These are phyloP conservation scores for Bonnemaisonia californica DNA, from an alignment of 31 red algal genomes.

Conservation along the genomic window DNA sequence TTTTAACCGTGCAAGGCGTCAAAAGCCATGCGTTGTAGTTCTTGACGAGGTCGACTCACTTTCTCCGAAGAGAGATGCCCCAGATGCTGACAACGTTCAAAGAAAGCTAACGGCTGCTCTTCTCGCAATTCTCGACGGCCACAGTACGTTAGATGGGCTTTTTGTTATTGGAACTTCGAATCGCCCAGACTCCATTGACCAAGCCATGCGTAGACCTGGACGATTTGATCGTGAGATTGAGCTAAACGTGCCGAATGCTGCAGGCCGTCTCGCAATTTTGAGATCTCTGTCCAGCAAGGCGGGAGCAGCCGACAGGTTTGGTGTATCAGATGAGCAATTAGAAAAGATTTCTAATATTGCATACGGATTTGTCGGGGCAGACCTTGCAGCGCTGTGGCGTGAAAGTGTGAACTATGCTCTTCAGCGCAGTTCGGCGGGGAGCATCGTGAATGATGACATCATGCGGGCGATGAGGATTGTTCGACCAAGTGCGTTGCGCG, in stretches of 20 bases:
- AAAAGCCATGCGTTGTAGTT: slow-evolving; percentile 74
- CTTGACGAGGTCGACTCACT: slow-evolving; percentile 95
- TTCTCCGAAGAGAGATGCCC: slow-evolving; percentile 60
- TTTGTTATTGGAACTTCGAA: slow-evolving; percentile 76
- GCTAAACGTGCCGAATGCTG: slow-evolving; percentile 47
- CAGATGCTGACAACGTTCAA: slow-evolving; percentile 63
- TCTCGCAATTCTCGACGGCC: slow-evolving; percentile 39
- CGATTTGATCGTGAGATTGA: slow-evolving; percentile 85
- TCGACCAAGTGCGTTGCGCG: slow-evolving; percentile 65
- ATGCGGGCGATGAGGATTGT: slow-evolving; percentile 31
- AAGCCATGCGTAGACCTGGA: slow-evolving; percentile 80
- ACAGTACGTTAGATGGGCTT: slow-evolving; percentile 9
- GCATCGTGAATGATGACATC: slow-evolving; percentile 30
- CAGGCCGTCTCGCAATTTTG: slow-evolving; percentile 57
- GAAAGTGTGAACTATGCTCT: slow-evolving; percentile 40
- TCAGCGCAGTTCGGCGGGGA: neutral
- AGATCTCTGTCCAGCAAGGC: slow-evolving; percentile 33
- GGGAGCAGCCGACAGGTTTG: neutral
- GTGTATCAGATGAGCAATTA: slow-evolving; percentile 34
- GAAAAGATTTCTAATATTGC: slow-evolving; percentile 27
- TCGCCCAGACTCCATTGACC: slow-evolving; percentile 55
- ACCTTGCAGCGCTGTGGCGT: slow-evolving; percentile 77
- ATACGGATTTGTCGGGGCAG: slow-evolving; percentile 86
- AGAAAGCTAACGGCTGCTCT: slow-evolving; percentile 74
- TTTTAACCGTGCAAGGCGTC: slow-evolving; percentile 59